Conservation (phyloP, 129 eudicot genomes). For the Escallonia herrerae region DNA sequence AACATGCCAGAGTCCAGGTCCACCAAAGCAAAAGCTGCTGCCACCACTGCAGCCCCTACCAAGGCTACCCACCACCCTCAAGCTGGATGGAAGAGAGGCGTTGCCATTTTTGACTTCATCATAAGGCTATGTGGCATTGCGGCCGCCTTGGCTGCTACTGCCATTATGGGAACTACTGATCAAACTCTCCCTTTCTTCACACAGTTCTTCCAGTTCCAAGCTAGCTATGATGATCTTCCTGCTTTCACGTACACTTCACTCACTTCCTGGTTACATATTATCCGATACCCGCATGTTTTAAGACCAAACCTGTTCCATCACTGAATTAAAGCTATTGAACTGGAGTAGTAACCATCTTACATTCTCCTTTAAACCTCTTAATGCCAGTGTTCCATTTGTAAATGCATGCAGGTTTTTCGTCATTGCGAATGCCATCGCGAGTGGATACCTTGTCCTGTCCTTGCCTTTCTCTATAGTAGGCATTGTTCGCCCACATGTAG, state of each 20-base stretch:
- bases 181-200: constrained; percentile 79
- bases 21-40: constrained; percentile 22
- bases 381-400: not conserved
- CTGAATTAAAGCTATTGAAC: too few species aligned
- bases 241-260: constrained; percentile 58
- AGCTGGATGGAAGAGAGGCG: constrained; percentile 46
- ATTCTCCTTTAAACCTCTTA: not conserved
- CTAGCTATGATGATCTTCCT: constrained; percentile 67
- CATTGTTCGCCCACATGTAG: constrained; percentile 69
- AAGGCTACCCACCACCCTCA: constrained; percentile 14
- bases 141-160: constrained; percentile 62
- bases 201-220: constrained; percentile 68
- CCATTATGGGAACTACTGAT: constrained; percentile 71
- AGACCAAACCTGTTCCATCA: too few species aligned
- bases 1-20: constrained; percentile 32
- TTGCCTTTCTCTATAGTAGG: constrained; percentile 73
- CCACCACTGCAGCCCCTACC: constrained; percentile 17
- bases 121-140: constrained; percentile 55
- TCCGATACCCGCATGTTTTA: too few species aligned
- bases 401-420: constrained; percentile 60
- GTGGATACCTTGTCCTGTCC: constrained; percentile 76
- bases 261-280: too few species aligned
- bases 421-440: constrained; percentile 75
- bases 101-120: constrained; percentile 61
- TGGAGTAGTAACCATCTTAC: too few species aligned